Base-by-base conservation (phyloP, 257 asterid genomes). In the Salvia hispanica region DNA sequence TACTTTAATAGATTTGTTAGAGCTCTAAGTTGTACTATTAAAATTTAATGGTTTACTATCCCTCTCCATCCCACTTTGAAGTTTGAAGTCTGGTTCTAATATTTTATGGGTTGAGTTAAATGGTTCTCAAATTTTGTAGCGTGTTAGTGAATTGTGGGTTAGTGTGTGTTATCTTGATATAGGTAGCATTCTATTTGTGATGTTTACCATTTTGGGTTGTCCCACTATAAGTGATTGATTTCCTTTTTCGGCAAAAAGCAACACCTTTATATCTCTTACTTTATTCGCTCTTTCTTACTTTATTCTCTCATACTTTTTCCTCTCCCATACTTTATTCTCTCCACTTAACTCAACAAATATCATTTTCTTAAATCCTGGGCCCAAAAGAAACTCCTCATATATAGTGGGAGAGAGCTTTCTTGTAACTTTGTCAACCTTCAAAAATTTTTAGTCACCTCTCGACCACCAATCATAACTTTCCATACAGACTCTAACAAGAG, bases 121-220 rank as follows among this genome's bases (percentile, higher is more conserved):
- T 54, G 25, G 12, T 43, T 54, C 55, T 54, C 31, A 21, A 33
- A 44, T 54, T 67, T 33, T n/a, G 56, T 67, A n/a, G 58, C 42
- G 61, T 43, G 58, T 16, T 25, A 9, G 33, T 44, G 47, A 56
- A 43, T 33, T 67, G 25, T 44, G 18, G 16, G 55, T 25, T n/a
- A 55, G 7, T 13, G 36, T 21, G 37, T 54, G 45, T 6, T 37
- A 66, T 67, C 45, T 54, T 54, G 34, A 40, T 36, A 67, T 6
- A 28, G 37, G 36, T 14, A 42, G 46, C 37, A 31, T 67, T 3
- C 45, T 55, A 21, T 3, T 9, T 18, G 5, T 40, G 47, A 21
- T 44, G 56, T 25, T 13, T 15, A 18, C 21, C 1, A 18, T 18
- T 18, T 18, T 18, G 21, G 21, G 21, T 18, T 18, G 15, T 64